Evolutionary conservation across 345 rosid species (phyloP), one percentile per base, ranked within the genome.

Genomic region (Arabis hirsuta): DNA sequence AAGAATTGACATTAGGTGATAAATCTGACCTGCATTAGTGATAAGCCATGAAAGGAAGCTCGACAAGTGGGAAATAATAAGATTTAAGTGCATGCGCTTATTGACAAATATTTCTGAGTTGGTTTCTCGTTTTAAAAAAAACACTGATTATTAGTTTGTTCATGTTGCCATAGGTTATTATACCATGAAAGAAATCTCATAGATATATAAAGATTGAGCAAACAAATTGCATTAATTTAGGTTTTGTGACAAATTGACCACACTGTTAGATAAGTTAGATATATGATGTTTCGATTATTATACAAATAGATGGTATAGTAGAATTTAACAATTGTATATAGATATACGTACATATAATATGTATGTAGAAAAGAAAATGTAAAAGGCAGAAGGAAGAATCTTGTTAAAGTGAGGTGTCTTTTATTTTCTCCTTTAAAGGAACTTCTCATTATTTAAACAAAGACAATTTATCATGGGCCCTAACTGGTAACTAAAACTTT

Each of bases 341-440:
- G 7, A 44, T 20, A 45, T 39, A 55, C 11, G 11, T 41, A 7
- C 7, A 32, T 32, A 32, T 32, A 32, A 32, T 32, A 32, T 32
- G 36, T 12, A 13, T 22, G 13, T 34, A 55, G 45, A 8, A 52
- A 64, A 68, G 39, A 78, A 71, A 67, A 55, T 32, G 36, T 9
- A 36, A 9, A 36, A 36, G 41, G 41, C 41, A 26, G 11, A 36
- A 19, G 43, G 56, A 60, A 50, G 74, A 64, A 84, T 80, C 77
- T 71, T 65, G 69, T 85, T 77, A 88, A 78, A 80, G 81, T 60
- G 82, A 85, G 82, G 85, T 86, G 83, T 85, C 91, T 77, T 77
- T 67, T 56, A 61, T 68, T 75, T 75, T 75, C 44, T 61, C 24
- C 22, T 26, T 36, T 54, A 29, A 16, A 68, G 29, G 16, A 75